These are phyloP conservation scores for Amauroascus verrucosus DNA, from an alignment of 2,329 filamentous ascomycete genomes.

Conservation along the genomic window DNA sequence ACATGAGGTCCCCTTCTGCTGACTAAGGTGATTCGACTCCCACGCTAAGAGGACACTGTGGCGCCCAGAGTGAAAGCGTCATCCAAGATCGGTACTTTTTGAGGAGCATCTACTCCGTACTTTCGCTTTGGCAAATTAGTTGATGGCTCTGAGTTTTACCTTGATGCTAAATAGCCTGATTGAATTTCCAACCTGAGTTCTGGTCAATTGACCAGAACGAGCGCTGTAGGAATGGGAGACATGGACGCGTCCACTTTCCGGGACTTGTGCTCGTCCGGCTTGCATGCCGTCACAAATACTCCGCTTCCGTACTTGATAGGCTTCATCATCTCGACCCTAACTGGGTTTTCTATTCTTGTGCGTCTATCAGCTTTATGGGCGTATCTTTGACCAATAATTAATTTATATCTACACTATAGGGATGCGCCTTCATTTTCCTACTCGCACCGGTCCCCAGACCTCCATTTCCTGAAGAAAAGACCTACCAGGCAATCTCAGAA, in stretches of 20 bases:
- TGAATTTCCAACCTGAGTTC: slow-evolving; percentile 7
- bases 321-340: slow-evolving; percentile 22
- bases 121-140: neutral
- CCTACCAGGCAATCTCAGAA: slow-evolving; percentile 64
- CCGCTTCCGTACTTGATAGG: slow-evolving; percentile 25
- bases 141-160: neutral
- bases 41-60: neutral
- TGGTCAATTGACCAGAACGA: slow-evolving; percentile 17
- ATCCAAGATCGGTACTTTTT: neutral
- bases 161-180: neutral
- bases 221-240: slow-evolving; percentile 1
- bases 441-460: slow-evolving; percentile 72
- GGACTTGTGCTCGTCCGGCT: slow-evolving; percentile 27
- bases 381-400: slow-evolving; percentile 1
- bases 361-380: slow-evolving; percentile 15
- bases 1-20: too few relatives aligned
- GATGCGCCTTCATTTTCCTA: slow-evolving; percentile 51
- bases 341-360: slow-evolving; percentile 29
- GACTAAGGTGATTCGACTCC: neutral
- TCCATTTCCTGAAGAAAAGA: slow-evolving; percentile 68
- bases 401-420: slow-evolving; percentile 3
- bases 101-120: neutral
- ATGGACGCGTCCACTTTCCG: slow-evolving; percentile 6
- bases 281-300: slow-evolving; percentile 22
- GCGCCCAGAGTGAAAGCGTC: neutral